A percentile compares a stretch with the other conserved stretches of the same genome.
Conservation (phyloP, 331 rosid species). For the Stylosanthes scabra region DNA sequence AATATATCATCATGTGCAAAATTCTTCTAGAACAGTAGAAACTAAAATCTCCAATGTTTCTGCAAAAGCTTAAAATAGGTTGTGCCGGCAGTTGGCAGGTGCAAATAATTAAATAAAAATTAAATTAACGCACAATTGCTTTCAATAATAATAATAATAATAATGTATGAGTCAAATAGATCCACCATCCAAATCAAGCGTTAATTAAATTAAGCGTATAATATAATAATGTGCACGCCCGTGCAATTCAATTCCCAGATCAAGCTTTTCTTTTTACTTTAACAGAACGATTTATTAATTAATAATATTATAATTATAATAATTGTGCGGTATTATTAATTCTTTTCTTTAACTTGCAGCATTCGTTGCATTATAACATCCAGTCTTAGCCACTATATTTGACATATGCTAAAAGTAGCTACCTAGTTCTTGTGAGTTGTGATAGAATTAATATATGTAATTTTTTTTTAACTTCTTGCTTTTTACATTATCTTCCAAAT, state of each 20-base stretch:
- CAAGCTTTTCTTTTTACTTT: conserved; percentile 22
- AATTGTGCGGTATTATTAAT: neutral
- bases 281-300: neutral
- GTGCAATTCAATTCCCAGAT: conserved; percentile 26
- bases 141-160: too few species aligned
- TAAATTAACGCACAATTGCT: conserved; percentile 15
- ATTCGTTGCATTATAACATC: conserved; percentile 27
- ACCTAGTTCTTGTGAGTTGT: neutral
- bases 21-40: conserved; percentile 4
- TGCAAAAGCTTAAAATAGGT: conserved; percentile 1
- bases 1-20: neutral
- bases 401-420: conserved; percentile 4
- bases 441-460: neutral
- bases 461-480: too few species aligned
- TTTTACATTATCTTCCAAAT: too few species aligned
- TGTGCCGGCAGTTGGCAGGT: conserved; percentile 38
- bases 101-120: neutral
- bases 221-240: conserved; percentile 3
- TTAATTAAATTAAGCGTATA: neutral
- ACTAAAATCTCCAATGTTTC: neutral
- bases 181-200: conserved; percentile 19
- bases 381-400: conserved; percentile 32
- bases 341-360: conserved; percentile 32
- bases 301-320: neutral
- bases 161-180: conserved; percentile 23